Base-by-base conservation (phyloP, 169 alveolate species). In the Babesia bovis region DNA sequence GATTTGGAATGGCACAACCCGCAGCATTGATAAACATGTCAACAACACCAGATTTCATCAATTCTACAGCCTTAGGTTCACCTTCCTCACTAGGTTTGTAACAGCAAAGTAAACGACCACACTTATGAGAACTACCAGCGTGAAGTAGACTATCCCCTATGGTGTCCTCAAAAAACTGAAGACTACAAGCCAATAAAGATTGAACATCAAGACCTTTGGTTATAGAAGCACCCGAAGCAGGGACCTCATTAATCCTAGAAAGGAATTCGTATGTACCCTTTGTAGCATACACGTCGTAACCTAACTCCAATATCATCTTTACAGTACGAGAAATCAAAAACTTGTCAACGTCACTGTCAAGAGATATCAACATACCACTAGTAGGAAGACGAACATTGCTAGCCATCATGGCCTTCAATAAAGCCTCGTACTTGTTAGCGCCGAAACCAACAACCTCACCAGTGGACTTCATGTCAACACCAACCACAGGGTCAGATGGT, bases 381-480 rank as follows among this genome's bases (percentile, higher is more conserved):
- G 79, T 56, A 0, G 94, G 94, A 38, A 91, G 72, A 68, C 81
- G 85, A 75, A 86, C 57, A 32, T 94, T 94, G 10, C 93, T 77
- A 32, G 96, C 87, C n/a, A 90, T 41, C 89, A 91, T 56, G 26
- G 95, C 93, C 86, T 93, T 93, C 70, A 93, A 66, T 69, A 90
- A 87, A 0, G 96, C 96, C 78, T 93, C 96, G 66, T 89, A 88
- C 70, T 91, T 91, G 74, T 70, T 88, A 25, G 66, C 50, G 15
- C 96, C 96, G 82, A 91, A 93, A 33, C 92, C 85, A 19, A 92
- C 89, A 13, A 77, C 96, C 71, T 93, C 96, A 12, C 96, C 96
- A 3, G 96, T 93, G 17, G 92, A 81, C 49, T 90, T 86, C 96
- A 93, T 93, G 51, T 93, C 96, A n/a, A 93, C 96, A 17, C 96